Evolutionary conservation across 306 rosid species (phyloP).

Genomic region (Neltuma alba): DNA sequence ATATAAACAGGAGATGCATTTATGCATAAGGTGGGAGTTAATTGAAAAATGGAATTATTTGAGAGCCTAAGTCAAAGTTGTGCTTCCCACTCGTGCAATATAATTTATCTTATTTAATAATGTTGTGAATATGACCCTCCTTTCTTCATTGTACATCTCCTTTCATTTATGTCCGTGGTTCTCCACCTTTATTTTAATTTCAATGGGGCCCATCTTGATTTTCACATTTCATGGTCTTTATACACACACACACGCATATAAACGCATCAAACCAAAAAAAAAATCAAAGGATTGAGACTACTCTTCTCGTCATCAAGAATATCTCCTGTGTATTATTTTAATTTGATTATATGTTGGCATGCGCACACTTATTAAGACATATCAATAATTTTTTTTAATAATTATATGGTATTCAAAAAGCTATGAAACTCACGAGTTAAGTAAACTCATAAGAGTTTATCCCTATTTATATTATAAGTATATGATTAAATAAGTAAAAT

Average conservation of each 20-base stretch:
- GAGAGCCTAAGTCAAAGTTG: conserved; percentile 38
- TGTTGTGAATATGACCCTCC: neutral
- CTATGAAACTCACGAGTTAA: no score
- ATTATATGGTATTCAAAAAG: neutral
- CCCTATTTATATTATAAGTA: no score
- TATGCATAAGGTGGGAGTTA: conserved; percentile 22
- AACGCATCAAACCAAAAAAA: neutral
- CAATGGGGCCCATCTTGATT: neutral
- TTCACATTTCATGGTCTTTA: neutral
- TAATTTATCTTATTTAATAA: neutral
- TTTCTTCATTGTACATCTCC: conserved; percentile 24
- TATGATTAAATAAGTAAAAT: no score
- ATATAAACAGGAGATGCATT: conserved; percentile 23
- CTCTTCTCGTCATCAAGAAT: neutral
- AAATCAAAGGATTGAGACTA: neutral
- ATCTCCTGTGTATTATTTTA: neutral
- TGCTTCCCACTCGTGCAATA: conserved; percentile 45
- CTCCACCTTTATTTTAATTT: neutral
- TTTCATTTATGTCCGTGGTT: neutral
- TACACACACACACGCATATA: neutral
- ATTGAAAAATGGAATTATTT: conserved; percentile 18
- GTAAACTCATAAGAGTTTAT: no score
- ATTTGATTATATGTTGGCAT: neutral
- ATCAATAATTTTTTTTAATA: neutral
- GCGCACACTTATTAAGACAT: neutral